Conservation (phyloP, 2,329 filamentous ascomycete genomes). For the Diplocarpon rosae region DNA sequence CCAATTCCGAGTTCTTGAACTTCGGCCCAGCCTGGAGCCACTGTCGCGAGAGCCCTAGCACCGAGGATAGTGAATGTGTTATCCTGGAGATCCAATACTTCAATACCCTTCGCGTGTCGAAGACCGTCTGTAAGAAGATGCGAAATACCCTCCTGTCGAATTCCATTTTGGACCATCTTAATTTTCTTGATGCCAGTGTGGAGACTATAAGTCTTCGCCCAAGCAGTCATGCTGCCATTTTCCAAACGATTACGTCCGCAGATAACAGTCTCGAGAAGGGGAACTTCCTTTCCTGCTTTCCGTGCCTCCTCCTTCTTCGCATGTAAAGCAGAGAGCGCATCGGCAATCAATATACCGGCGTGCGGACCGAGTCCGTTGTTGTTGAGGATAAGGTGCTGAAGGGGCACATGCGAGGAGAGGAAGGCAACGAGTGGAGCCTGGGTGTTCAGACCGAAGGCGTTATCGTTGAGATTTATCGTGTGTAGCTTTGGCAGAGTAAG, state of each 20-base stretch:
- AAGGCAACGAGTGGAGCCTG: slow-evolving; percentile 89
- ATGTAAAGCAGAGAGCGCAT: slow-evolving; percentile 75
- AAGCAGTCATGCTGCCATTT: slow-evolving; percentile 91
- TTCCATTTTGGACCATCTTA: slow-evolving; percentile 98
- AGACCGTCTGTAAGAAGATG: slow-evolving; percentile 72
- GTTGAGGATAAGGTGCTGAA: slow-evolving; percentile 92
- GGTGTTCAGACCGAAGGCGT: slow-evolving; percentile 93
- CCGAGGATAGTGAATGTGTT: slow-evolving; percentile 88
- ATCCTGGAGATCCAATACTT: slow-evolving; percentile 84
- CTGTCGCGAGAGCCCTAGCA: slow-evolving; percentile 65
- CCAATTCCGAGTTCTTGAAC: slow-evolving; percentile 79
- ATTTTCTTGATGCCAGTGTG: slow-evolving; percentile 74
- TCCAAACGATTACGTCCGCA: slow-evolving; percentile 94
- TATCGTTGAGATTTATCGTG: slow-evolving; percentile 93
- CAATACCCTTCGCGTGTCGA: slow-evolving; percentile 54
- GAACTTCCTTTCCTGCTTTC: slow-evolving; percentile 59
- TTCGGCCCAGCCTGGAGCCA: slow-evolving; percentile 61
- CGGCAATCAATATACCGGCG: slow-evolving; percentile 78
- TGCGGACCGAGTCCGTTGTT: slow-evolving; percentile 95
- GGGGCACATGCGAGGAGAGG: slow-evolving; percentile 74
- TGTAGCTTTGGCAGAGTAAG: slow-evolving; percentile 77
- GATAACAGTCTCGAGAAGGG: slow-evolving; percentile 87
- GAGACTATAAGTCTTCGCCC: slow-evolving; percentile 78
- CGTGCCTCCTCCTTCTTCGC: slow-evolving; percentile 71
- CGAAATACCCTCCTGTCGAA: slow-evolving; percentile 84